Conservation (phyloP, 805 yeast genomes). For the Spathaspora gorwiae region DNA sequence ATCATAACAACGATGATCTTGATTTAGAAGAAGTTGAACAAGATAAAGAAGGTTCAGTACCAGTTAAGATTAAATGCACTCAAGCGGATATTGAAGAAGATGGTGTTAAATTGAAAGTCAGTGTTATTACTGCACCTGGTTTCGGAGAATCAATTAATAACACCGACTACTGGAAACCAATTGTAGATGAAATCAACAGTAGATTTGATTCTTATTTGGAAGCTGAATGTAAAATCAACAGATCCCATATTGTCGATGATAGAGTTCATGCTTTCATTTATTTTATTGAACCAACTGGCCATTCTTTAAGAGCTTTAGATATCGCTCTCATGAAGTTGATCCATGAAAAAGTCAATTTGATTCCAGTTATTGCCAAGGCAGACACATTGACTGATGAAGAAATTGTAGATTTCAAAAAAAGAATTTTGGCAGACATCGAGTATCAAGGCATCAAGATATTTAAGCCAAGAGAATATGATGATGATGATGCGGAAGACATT, state of each 20-base stretch:
- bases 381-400: conserved; percentile 91
- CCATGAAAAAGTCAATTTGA: conserved; percentile 86
- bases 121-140: conserved; percentile 87
- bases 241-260: conserved; percentile 68
- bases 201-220: conserved; percentile 89
- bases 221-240: conserved; percentile 76
- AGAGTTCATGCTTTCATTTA: conserved; percentile 91
- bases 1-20: conserved; percentile 7
- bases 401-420: conserved; percentile 65
- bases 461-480: conserved; percentile 70
- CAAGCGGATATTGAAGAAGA: conserved; percentile 67
- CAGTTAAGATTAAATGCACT: conserved; percentile 25
- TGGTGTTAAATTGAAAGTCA: conserved; percentile 81
- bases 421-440: conserved; percentile 72
- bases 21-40: conserved; percentile 18
- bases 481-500: conserved; percentile 84
- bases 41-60: conserved; percentile 10
- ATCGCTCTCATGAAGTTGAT: conserved; percentile 81
- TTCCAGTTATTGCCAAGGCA: conserved; percentile 92
- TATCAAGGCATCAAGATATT: conserved; percentile 70
- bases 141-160: conserved; percentile 85
- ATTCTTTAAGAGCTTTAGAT: conserved; percentile 83
- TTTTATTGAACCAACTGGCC: conserved; percentile 97
- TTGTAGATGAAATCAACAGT: conserved; percentile 79
- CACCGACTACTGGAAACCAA: conserved; percentile 75